Percentiles rank a stretch among this genome's conserved stretches.
Evolutionary conservation across 495 filamentous ascomycete genomes (phyloP).

Genomic region (Penicillium cosmopolitanum): DNA sequence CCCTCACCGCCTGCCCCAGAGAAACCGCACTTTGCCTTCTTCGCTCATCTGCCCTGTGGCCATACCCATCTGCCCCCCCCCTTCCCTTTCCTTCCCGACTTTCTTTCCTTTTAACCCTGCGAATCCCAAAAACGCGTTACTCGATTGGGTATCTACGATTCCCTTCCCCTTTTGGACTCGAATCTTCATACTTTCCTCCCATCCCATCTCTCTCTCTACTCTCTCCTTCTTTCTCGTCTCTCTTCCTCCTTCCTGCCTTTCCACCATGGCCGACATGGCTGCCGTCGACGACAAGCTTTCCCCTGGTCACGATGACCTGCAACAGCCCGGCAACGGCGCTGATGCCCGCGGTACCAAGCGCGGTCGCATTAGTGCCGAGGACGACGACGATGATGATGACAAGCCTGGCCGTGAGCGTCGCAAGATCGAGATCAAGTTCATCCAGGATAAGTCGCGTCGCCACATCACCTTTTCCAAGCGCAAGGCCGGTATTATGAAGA

Average conservation of each 20-base stretch:
- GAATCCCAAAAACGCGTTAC: constrained; percentile 53
- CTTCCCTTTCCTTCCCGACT: constrained; percentile 30
- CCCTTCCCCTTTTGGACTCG: constrained; percentile 53
- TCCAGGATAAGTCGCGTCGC: constrained; percentile 98
- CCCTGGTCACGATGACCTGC: constrained; percentile 56
- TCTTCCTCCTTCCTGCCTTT: constrained; percentile 11
- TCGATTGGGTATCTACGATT: constrained; percentile 54
- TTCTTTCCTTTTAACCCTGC: constrained; percentile 48
- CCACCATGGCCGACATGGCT: constrained; percentile 49
- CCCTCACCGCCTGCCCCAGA: constrained; percentile 46
- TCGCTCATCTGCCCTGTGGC: constrained; percentile 31
- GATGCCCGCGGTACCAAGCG: constrained; percentile 89
- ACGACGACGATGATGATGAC: constrained; percentile 98
- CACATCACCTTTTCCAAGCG: constrained; percentile 99
- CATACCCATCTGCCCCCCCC: background rate
- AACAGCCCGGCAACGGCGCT: constrained; percentile 55
- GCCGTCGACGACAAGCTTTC: constrained; percentile 54
- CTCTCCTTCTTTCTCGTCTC: constrained; percentile 9
- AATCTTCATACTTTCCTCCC: constrained; percentile 53
- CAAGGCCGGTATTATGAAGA: constrained; percentile 99
- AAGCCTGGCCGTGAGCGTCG: constrained; percentile 97
- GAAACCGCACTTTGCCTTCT: constrained; percentile 47
- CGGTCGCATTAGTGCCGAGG: constrained; percentile 81
- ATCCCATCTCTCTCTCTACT: constrained; percentile 14
- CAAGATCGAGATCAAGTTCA: constrained; percentile 99